Percentiles rank a stretch among this genome's conserved stretches.
Conservation (phyloP, 1,284 basidiomycete genomes). For the Boletellus sp. region DNA sequence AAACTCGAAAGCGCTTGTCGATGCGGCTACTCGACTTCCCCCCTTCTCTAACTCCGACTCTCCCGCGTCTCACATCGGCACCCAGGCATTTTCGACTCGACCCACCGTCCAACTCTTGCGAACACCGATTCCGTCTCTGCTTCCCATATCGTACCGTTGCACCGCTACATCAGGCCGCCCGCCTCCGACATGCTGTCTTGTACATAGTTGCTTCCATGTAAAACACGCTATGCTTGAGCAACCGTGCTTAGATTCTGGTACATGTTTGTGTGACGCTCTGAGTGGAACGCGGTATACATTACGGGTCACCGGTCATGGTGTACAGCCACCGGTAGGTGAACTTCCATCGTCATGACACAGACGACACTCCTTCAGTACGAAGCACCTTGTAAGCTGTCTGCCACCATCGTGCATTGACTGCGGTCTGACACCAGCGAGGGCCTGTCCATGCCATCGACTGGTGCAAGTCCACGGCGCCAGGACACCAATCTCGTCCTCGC, state of each 20-base stretch:
- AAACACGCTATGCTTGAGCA: constrained; percentile 17
- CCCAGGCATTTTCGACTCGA: constrained; percentile 22
- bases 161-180: constrained; percentile 18
- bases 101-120: constrained; percentile 7
- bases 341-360: constrained; percentile 49
- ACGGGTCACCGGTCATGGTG: too few species aligned
- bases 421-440: constrained; percentile 46
- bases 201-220: constrained; percentile 33
- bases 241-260: constrained; percentile 10
- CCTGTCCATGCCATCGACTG: constrained; percentile 80
- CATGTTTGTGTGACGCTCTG: not conserved
- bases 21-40: constrained; percentile 13
- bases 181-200: constrained; percentile 28
- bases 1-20: constrained; percentile 25
- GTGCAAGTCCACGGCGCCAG: constrained; percentile 76
- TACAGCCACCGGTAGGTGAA: constrained; percentile 27
- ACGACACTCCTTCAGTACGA: constrained; percentile 69
- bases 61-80: constrained; percentile 8
- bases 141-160: constrained; percentile 16
- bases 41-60: constrained; percentile 13
- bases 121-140: constrained; percentile 18
- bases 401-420: not conserved
- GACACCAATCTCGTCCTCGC: constrained; percentile 65
- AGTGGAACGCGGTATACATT: too few species aligned
- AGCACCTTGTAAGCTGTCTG: constrained; percentile 60